A percentile compares a stretch with the other conserved stretches of the same genome.
Conservation (phyloP, 305 asterid genomes). For the Solanum hybrid region DNA sequence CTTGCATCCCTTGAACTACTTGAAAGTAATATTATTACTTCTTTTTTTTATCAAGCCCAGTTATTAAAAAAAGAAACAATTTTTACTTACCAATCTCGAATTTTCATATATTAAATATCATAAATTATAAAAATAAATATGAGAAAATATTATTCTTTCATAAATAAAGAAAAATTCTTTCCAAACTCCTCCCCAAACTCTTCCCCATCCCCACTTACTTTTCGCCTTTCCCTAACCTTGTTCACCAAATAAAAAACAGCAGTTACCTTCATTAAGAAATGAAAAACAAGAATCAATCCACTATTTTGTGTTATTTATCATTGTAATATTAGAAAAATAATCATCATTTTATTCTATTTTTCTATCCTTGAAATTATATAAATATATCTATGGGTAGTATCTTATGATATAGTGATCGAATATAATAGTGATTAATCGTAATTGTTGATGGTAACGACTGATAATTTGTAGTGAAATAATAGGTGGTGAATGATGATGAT, state of each 20-base stretch:
- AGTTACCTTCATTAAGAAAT: neutral
- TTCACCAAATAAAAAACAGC: neutral
- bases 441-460: neutral
- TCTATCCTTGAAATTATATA: no score
- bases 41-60: no score
- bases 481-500: neutral
- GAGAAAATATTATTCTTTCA: neutral
- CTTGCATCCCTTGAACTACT: neutral
- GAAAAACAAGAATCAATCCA: neutral
- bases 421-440: neutral
- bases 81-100: neutral
- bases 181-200: neutral
- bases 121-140: no score
- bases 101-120: no score
- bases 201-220: neutral
- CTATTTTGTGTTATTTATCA: neutral
- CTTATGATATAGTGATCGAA: no score
- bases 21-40: neutral
- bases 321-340: neutral
- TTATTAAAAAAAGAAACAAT: no score
- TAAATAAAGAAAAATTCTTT: no score
- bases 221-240: neutral
- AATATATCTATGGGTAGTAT: neutral
- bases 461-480: neutral
- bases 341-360: neutral